Conservation (phyloP, 495 filamentous ascomycete species). For the Penicillium silybi region DNA sequence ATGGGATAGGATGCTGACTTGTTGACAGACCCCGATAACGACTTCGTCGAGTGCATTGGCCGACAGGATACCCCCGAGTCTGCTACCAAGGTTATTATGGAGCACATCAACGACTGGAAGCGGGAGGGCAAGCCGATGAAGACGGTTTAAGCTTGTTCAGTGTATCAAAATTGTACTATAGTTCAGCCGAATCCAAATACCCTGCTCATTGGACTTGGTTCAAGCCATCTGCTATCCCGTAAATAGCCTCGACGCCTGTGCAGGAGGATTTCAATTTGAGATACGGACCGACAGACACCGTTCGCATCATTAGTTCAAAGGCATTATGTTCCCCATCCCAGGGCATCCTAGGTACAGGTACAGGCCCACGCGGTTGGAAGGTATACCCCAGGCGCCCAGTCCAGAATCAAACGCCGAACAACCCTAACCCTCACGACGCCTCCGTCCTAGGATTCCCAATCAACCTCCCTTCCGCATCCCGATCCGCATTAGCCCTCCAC, state of each 20-base stretch:
- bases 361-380: not conserved
- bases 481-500: slow-evolving; percentile 91
- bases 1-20: slow-evolving; percentile 4
- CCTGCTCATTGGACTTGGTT: slow-evolving; percentile 22
- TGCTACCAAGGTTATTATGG: slow-evolving; percentile 76
- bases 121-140: slow-evolving; percentile 47
- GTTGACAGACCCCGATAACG: slow-evolving; percentile 79
- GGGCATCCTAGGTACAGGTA: no score
- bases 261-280: no score
- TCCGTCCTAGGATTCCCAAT: slow-evolving; percentile 1
- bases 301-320: no score
- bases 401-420: not conserved
- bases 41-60: slow-evolving; percentile 96
- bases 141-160: slow-evolving; percentile 25
- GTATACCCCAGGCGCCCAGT: not conserved
- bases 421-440: not conserved
- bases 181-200: slow-evolving; percentile 23
- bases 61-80: slow-evolving; percentile 87
- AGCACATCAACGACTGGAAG: slow-evolving; percentile 91
- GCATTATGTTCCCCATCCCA: no score
- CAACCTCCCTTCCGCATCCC: slow-evolving; percentile 46
- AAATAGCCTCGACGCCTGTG: no score
- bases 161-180: slow-evolving; percentile 31
- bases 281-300: no score
- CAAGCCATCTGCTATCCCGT: not conserved